Base-by-base conservation (phyloP, 768 basidiomycete species). In the Filobasidium floriforme region DNA sequence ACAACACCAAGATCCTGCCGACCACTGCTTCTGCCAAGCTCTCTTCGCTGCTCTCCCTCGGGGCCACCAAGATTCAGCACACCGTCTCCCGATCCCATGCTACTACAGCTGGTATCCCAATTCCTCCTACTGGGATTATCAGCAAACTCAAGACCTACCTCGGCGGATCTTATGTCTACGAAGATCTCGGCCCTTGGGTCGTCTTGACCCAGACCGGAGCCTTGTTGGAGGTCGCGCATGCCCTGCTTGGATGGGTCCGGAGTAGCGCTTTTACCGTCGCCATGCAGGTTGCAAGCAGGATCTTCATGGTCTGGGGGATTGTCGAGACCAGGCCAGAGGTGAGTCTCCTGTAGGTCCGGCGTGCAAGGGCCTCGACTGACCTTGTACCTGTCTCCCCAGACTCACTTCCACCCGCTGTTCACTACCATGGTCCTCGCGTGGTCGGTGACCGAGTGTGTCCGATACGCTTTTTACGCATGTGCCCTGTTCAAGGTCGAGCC, bases 391-490 rank as follows among this genome's bases (percentile, higher is more conserved):
- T 60, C 11, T 14, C 15, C 11, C 15, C 46, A 77, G 79, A 75
- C 88, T 29, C 88, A 85, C 69, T 75, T 81, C 3, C 87, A 85
- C 73, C 89, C 96, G 3, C 75, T 92, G 29, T 97, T 89, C 81
- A 84, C 89, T 7, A 86, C 88, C 60, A 94, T 97, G 91, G 84
- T 97, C 62, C 79, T 94, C 68, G 88, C 93, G 0, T 98, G 96
- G 96, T 88, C 89, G 0, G 68, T 87, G 60, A 90, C 92, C 18
- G 96, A 99, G 79, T 85, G 93, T 57, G 86, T 93, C 65, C 89
- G 96, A 37, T 98, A 98, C 80, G 76, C 85, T 10, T 94, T 88
- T 82, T 99, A 98, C 77, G 87, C 88, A 1, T 80, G 82, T 72
- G 82, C 81, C 51, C 83, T 94, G 5, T 68, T 89, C 49, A 84